These are phyloP conservation scores for Pestalotiopsis sp. DNA, from an alignment of 2,329 filamentous ascomycete genomes.

Conservation along the genomic window DNA sequence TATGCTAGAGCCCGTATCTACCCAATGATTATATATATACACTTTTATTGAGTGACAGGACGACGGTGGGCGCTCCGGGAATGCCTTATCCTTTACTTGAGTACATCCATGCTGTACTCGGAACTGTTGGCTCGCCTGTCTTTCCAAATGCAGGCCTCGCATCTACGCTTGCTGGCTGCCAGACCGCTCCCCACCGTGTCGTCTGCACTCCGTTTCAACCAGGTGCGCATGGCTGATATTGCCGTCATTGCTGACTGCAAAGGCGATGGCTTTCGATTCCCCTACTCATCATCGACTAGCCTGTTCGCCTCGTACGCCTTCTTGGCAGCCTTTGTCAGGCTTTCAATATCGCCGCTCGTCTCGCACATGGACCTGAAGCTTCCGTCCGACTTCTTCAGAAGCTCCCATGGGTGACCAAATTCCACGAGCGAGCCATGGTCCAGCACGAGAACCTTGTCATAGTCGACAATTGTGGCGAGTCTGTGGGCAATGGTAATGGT, in stretches of 20 bases:
- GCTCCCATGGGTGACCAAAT: slow-evolving; percentile 85
- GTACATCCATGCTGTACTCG: slow-evolving; percentile 11
- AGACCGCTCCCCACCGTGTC: background rate
- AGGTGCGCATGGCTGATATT: background rate
- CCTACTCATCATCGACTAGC: slow-evolving; percentile 41
- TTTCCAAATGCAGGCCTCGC: background rate
- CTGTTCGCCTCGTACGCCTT: slow-evolving; percentile 48
- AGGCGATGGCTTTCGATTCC: background rate
- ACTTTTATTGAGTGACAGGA: background rate
- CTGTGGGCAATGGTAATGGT: slow-evolving; percentile 97
- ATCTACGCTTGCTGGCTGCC: background rate
- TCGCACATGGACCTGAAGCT: slow-evolving; percentile 67
- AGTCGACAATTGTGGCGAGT: slow-evolving; percentile 95
- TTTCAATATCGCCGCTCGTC: slow-evolving; percentile 61
- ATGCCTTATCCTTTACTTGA: background rate
- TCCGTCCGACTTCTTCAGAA: slow-evolving; percentile 73
- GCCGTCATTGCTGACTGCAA: background rate
- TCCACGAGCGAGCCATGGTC: slow-evolving; percentile 88
- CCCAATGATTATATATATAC: background rate
- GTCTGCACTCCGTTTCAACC: background rate
- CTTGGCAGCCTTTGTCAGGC: slow-evolving; percentile 56
- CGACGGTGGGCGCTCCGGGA: background rate
- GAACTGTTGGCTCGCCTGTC: background rate
- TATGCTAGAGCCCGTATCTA: slow-evolving; percentile 3
- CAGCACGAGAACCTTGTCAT: slow-evolving; percentile 94